A percentile compares a stretch with the other conserved stretches of the same genome.
Conservation (phyloP, 2,329 filamentous ascomycete genomes). For the Onygenales sp. region DNA sequence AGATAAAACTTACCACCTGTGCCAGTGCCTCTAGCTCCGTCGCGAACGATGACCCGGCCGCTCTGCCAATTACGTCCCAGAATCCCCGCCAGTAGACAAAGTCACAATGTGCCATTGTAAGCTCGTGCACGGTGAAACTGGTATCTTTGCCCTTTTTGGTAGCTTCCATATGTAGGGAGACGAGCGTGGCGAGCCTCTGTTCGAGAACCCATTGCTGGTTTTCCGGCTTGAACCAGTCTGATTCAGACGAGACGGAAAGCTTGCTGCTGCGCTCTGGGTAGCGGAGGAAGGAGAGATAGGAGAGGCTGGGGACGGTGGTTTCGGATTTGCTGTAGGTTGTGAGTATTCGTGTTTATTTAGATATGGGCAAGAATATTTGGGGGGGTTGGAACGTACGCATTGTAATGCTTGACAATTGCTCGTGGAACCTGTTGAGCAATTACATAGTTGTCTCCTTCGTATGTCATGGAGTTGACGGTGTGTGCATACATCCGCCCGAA, state of each 20-base stretch:
- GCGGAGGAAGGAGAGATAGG: conserved; percentile 13
- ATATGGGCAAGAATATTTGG: not conserved
- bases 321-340: conserved; percentile 10
- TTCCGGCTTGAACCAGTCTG: conserved; percentile 10
- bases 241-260: conserved; percentile 3
- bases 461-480: conserved; percentile 20
- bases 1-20: conserved; percentile 9
- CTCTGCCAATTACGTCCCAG: conserved; percentile 10
- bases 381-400: conserved; percentile 3
- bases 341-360: not conserved
- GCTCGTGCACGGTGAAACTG: conserved; percentile 14
- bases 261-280: not conserved
- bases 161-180: conserved; percentile 14
- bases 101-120: conserved; percentile 19
- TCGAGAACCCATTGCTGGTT: conserved; percentile 15
- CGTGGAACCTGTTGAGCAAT: conserved; percentile 29
- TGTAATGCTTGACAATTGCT: conserved; percentile 17
- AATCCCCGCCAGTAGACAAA: conserved; percentile 16
- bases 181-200: conserved; percentile 11
- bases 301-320: conserved; percentile 11
- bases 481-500: conserved; percentile 22
- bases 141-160: conserved; percentile 13
- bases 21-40: conserved; percentile 6
- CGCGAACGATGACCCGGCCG: conserved; percentile 4
- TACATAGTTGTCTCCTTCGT: conserved; percentile 35